Evolutionary conservation across 768 basidiomycete genomes (phyloP).

Genomic region (Leucocoprinus birnbaumii): DNA sequence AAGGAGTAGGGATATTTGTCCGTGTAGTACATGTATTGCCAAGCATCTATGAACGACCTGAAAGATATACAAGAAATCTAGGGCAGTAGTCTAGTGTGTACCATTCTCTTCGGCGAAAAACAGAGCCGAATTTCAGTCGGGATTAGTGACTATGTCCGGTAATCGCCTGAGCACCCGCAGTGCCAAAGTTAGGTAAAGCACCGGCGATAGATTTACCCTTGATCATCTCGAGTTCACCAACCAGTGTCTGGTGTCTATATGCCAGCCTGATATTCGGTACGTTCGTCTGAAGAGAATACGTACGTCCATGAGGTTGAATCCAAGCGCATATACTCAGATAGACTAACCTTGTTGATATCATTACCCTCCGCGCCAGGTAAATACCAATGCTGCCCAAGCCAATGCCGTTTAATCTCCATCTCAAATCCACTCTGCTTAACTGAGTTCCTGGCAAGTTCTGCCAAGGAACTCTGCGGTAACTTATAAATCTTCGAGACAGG

Average conservation of each 20-base stretch:
- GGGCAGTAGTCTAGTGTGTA: too few species aligned
- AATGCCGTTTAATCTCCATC: slow-evolving; percentile 95
- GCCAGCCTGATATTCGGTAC: slow-evolving; percentile 88
- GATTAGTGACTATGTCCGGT: not conserved
- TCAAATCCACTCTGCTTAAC: slow-evolving; percentile 97
- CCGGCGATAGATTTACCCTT: slow-evolving; percentile 5
- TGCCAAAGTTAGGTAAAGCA: slow-evolving; percentile 2
- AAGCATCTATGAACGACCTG: too few species aligned
- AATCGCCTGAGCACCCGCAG: not conserved
- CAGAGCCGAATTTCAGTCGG: too few species aligned
- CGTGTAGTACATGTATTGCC: too few species aligned
- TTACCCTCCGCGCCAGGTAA: slow-evolving; percentile 91
- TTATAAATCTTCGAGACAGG: slow-evolving; percentile 79
- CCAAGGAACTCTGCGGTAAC: slow-evolving; percentile 88
- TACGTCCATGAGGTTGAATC: too few species aligned
- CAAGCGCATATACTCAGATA: not conserved
- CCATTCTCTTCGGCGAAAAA: too few species aligned
- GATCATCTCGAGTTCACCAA: slow-evolving; percentile 82
- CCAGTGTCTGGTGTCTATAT: slow-evolving; percentile 87
- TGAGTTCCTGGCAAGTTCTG: slow-evolving; percentile 97
- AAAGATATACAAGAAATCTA: too few species aligned
- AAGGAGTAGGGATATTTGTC: too few species aligned
- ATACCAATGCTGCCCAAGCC: slow-evolving; percentile 94
- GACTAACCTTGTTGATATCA: slow-evolving; percentile 84
- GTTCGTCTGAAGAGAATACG: slow-evolving; percentile 68